phyloP scores from a whole-genome alignment of 495 filamentous ascomycete genomes.

The Aspergillus coremiiformis region DNA sequence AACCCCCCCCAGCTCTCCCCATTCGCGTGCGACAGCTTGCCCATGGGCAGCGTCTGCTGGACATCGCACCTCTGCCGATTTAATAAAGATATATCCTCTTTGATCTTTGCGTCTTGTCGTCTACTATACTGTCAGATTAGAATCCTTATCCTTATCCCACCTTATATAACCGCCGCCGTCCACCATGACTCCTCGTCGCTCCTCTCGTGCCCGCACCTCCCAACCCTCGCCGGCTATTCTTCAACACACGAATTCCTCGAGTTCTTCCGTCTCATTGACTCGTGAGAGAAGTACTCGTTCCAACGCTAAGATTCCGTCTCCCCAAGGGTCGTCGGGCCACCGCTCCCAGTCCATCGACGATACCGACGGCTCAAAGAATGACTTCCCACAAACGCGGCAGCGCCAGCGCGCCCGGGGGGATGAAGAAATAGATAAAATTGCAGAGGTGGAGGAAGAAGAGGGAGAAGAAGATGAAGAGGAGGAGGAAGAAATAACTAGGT shows the following conservation, averaged over 20 bases:
- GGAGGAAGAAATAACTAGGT: slow-evolving; percentile 89
- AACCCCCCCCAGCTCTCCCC: slow-evolving; percentile 18
- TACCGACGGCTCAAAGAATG: slow-evolving; percentile 47
- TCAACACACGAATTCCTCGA: slow-evolving; percentile 67
- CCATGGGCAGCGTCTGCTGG: slow-evolving; percentile 13
- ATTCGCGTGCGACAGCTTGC: slow-evolving; percentile 27
- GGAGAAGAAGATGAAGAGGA: slow-evolving; percentile 62
- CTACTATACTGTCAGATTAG: slow-evolving; percentile 3
- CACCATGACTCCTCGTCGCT: slow-evolving; percentile 72
- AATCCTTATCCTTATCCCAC: background rate
- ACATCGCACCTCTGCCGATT: background rate
- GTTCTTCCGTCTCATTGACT: slow-evolving; percentile 61
- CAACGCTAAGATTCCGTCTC: slow-evolving; percentile 63
- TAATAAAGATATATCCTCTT: background rate
- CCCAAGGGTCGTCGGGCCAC: slow-evolving; percentile 63
- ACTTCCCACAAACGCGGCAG: slow-evolving; percentile 64
- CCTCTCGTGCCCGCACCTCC: slow-evolving; percentile 78
- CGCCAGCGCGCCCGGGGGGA: slow-evolving; percentile 60
- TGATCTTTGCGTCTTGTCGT: background rate
- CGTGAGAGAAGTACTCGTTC: slow-evolving; percentile 66
- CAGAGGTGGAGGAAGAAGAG: slow-evolving; percentile 45
- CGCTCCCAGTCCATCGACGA: slow-evolving; percentile 79
- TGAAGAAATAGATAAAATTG: slow-evolving; percentile 45
- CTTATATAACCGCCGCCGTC: slow-evolving; percentile 6
- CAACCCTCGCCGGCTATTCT: slow-evolving; percentile 61